phyloP scores from a whole-genome alignment of 768 basidiomycete species.

The Amanita thiersii region DNA sequence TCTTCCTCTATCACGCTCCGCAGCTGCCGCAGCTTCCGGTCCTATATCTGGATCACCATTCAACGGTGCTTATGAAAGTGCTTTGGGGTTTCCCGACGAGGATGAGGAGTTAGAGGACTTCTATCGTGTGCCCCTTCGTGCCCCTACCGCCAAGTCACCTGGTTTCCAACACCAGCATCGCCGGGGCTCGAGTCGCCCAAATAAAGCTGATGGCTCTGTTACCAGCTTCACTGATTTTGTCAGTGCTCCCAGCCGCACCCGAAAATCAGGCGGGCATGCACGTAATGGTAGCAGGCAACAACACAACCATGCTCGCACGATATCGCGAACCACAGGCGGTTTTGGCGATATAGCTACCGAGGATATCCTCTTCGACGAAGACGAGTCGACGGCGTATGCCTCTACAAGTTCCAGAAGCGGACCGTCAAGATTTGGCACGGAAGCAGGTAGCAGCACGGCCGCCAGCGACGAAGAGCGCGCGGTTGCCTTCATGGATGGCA shows the following conservation, averaged over 20 bases:
- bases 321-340: slow-evolving; percentile 10
- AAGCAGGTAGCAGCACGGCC: slow-evolving; percentile 28
- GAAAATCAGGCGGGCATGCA: slow-evolving; percentile 20
- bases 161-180: slow-evolving; percentile 21
- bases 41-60: slow-evolving; percentile 18
- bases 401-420: slow-evolving; percentile 31
- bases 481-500: slow-evolving; percentile 4
- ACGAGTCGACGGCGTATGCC: slow-evolving; percentile 32
- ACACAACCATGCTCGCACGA: slow-evolving; percentile 1
- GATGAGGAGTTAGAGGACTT: slow-evolving; percentile 63
- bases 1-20: slow-evolving; percentile 52
- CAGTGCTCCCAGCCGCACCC: slow-evolving; percentile 37
- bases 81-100: slow-evolving; percentile 31
- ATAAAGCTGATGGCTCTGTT: slow-evolving; percentile 24
- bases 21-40: slow-evolving; percentile 19
- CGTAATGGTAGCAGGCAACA: slow-evolving; percentile 11
- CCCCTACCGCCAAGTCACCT: slow-evolving; percentile 22
- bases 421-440: slow-evolving; percentile 36
- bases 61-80: slow-evolving; percentile 27
- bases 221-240: slow-evolving; percentile 61
- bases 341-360: slow-evolving; percentile 27
- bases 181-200: slow-evolving; percentile 17
- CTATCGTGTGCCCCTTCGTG: slow-evolving; percentile 55
- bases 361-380: slow-evolving; percentile 60
- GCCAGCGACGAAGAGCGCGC: slow-evolving; percentile 30